phyloP scores from a whole-genome alignment of 2,329 filamentous ascomycete species.

The Botrytis medusae region DNA sequence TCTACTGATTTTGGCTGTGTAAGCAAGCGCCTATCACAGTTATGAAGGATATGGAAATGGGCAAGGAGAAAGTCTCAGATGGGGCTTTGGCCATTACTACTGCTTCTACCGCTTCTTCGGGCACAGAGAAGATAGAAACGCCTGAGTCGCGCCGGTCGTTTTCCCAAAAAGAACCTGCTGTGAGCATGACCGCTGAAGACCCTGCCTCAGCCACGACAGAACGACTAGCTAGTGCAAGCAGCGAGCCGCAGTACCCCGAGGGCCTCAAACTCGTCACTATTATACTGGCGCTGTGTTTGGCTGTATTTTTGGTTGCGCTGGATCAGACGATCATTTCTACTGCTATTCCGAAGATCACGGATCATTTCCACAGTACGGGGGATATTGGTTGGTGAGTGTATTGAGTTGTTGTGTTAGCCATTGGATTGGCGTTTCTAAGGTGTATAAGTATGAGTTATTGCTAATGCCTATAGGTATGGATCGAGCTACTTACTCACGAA shows the following conservation, averaged over 20 bases:
- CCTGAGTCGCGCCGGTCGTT: not conserved
- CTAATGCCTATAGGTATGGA: not conserved
- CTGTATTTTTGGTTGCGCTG: slow-evolving; percentile 35
- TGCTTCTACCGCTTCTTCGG: not conserved
- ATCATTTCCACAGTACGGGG: slow-evolving; percentile 43
- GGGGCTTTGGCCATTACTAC: not conserved
- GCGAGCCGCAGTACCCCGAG: not conserved
- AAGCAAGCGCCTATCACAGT: not conserved
- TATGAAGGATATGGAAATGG: not conserved
- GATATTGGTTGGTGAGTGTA: slow-evolving; percentile 48
- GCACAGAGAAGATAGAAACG: not conserved
- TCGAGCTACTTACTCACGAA: slow-evolving; percentile 40
- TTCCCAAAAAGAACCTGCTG: not conserved
- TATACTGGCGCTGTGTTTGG: slow-evolving; percentile 34
- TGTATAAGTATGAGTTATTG: not conserved
- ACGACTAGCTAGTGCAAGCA: not conserved
- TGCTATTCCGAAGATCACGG: slow-evolving; percentile 43
- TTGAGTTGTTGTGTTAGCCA: not conserved
- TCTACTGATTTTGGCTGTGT: not conserved
- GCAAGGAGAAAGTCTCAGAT: not conserved
- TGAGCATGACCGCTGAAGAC: not conserved
- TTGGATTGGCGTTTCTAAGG: not conserved
- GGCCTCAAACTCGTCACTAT: slow-evolving; percentile 34
- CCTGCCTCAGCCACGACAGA: not conserved
- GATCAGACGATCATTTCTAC: slow-evolving; percentile 42